Evolutionary conservation across 176 grass and related monocot species (phyloP), one percentile per base, ranked within the genome.

Genomic region (Microstegium vimineum): DNA sequence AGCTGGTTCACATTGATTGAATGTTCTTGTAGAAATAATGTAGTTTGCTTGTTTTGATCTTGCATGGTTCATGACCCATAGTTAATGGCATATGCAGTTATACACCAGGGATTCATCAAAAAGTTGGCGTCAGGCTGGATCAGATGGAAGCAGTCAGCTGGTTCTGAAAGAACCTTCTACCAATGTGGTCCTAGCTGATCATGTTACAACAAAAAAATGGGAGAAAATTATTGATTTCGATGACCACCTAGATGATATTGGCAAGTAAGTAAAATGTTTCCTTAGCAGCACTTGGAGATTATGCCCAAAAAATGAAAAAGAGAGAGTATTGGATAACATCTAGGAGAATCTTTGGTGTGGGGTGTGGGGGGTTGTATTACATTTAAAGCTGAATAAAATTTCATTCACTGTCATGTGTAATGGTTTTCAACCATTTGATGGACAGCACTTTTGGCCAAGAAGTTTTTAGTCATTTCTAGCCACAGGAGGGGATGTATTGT

Each of bases 51-150:
- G 49, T 61, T 15, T 79, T 77, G 43, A 52, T 71, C 40, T 82
- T 59, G 10, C 17, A 49, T 49, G 46, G 46, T 49, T 49, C 46
- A 49, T 49, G 46, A 49, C 16, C 45, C 14, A 17, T 46, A 46
- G 43, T 47, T 47, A 25, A 38, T 83, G 33, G 27, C 41, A 56
- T 25, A 18, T 88, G 74, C 85, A 99, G 96, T 68, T 99, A 52
- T 95, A 93, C 91, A 99, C 89, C 51, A 95, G 93, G 76, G 93
- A 99, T 94, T 99, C 96, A 75, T 95, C 96, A 23, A 95, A 88
- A 93, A 92, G 81, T 71, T 99, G 96, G 93, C 85, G 80, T 72
- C 90, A 91, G 85, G 89, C 89, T 84, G 92, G 89, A 69, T 89
- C 96, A 42, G 93, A 94, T 84, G 90, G 89, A 79, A 95, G 79